Evolutionary conservation across 257 asterid genomes (phyloP).

Genomic region (Coffea canephora): DNA sequence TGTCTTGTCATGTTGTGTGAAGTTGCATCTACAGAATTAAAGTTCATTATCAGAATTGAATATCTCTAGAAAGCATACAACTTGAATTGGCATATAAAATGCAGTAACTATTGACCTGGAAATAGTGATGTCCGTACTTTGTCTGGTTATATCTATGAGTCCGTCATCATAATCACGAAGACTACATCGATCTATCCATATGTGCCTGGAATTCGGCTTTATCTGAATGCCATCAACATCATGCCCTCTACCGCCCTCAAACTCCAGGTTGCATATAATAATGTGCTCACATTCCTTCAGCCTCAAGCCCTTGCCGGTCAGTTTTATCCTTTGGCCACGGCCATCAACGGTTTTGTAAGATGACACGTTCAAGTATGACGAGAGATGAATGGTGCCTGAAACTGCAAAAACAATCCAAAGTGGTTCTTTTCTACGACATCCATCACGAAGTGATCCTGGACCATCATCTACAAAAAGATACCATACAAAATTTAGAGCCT

Average conservation of each 20-base stretch:
- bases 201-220: constrained; percentile 84
- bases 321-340: constrained; percentile 76
- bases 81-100: not conserved
- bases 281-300: constrained; percentile 81
- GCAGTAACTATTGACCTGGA: constrained; percentile 52
- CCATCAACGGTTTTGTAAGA: constrained; percentile 89
- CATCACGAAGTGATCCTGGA: constrained; percentile 88
- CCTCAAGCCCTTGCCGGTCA: constrained; percentile 84
- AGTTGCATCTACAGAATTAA: constrained; percentile 59
- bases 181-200: constrained; percentile 93
- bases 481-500: not conserved
- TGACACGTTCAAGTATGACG: constrained; percentile 61
- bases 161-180: constrained; percentile 92
- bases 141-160: constrained; percentile 77
- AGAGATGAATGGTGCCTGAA: constrained; percentile 79
- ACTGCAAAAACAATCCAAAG: constrained; percentile 81
- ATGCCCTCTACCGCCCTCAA: constrained; percentile 89
- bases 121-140: constrained; percentile 84
- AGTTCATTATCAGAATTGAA: constrained; percentile 19
- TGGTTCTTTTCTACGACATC: constrained; percentile 75
- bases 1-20: constrained; percentile 76
- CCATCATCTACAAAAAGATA: constrained; percentile 63
- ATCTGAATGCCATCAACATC: constrained; percentile 94
- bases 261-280: constrained; percentile 74
- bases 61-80: not conserved